phyloP scores from a whole-genome alignment of 2,329 filamentous ascomycete genomes.

The Monosporascus sp. region DNA sequence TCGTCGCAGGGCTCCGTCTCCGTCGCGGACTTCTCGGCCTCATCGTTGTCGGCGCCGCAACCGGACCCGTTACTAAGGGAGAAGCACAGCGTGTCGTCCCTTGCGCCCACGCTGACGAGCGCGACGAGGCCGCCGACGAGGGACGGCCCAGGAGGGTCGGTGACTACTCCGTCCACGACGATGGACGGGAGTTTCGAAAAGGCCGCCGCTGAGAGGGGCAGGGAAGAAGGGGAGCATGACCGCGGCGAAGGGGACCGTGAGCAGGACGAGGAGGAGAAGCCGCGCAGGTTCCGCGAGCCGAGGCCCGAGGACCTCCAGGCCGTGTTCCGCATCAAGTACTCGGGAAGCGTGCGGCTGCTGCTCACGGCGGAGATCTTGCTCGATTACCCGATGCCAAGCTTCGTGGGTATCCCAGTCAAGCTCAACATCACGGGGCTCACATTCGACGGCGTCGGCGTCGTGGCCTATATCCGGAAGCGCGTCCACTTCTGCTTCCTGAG shows the following conservation, averaged over 20 bases:
- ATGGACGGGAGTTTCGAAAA: constrained; percentile 7
- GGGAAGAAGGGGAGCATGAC: constrained; percentile 27
- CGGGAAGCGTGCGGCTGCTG: constrained; percentile 79
- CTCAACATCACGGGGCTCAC: constrained; percentile 91
- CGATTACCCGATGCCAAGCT: constrained; percentile 97
- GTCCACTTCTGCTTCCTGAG: constrained; percentile 94
- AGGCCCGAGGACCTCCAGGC: constrained; percentile 86
- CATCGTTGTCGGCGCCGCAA: constrained; percentile 28
- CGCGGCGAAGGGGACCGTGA: constrained; percentile 19
- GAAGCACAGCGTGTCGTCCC: constrained; percentile 58
- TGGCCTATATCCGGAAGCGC: constrained; percentile 83
- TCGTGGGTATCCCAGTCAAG: constrained; percentile 90
- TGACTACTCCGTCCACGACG: constrained; percentile 19
- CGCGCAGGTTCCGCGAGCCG: constrained; percentile 60
- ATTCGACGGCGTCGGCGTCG: constrained; percentile 89
- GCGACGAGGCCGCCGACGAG: constrained; percentile 54
- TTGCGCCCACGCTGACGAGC: constrained; percentile 48
- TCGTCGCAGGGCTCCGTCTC: constrained; percentile 43
- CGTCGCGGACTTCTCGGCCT: constrained; percentile 32
- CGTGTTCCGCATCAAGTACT: constrained; percentile 84
- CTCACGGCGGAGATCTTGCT: constrained; percentile 92
- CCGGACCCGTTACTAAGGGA: constrained; percentile 42
- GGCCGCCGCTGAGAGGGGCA: constrained; percentile 7
- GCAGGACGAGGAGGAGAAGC: constrained; percentile 19
- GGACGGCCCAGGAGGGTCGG: constrained; percentile 28